Evolutionary conservation across 331 rosid species (phyloP).

Genomic region (Stylosanthes scabra): DNA sequence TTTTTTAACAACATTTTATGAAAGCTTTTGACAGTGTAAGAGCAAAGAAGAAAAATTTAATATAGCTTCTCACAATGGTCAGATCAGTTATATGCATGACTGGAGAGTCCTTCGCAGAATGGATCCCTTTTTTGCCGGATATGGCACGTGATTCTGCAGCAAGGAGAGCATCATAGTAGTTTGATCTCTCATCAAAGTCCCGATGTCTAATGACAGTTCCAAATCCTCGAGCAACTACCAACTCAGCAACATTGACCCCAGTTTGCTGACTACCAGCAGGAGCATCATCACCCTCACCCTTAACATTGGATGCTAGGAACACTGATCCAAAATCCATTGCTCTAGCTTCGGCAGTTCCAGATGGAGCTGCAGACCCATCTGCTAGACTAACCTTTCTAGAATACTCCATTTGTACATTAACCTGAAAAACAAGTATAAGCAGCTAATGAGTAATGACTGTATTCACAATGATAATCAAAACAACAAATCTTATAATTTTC

Average conservation of each 20-base stretch:
- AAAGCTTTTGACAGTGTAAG: not conserved
- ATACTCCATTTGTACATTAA: slow-evolving; percentile 90
- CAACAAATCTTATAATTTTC: slow-evolving; percentile 30
- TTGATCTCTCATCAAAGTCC: slow-evolving; percentile 94
- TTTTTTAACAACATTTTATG: not conserved
- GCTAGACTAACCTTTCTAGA: slow-evolving; percentile 67
- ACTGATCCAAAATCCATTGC: slow-evolving; percentile 94
- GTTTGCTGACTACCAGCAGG: slow-evolving; percentile 61
- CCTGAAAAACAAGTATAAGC: slow-evolving; percentile 50
- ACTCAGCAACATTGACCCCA: slow-evolving; percentile 77
- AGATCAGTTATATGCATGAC: slow-evolving; percentile 92
- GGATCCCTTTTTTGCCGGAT: slow-evolving; percentile 78
- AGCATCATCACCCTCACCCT: slow-evolving; percentile 72
- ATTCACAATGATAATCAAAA: slow-evolving; percentile 7
- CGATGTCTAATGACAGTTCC: slow-evolving; percentile 89
- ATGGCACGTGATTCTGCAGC: slow-evolving; percentile 86
- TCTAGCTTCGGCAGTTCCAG: slow-evolving; percentile 71
- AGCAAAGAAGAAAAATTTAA: slow-evolving; percentile 12
- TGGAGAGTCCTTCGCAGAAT: slow-evolving; percentile 90
- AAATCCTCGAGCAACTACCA: slow-evolving; percentile 79
- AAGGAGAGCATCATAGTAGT: slow-evolving; percentile 86
- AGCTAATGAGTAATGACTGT: slow-evolving; percentile 7
- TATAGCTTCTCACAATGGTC: slow-evolving; percentile 58
- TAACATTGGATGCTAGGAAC: slow-evolving; percentile 54
- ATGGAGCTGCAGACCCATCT: slow-evolving; percentile 62